phyloP scores from a whole-genome alignment of 176 grass and related monocot species.

The Eremochloa ophiuroides region DNA sequence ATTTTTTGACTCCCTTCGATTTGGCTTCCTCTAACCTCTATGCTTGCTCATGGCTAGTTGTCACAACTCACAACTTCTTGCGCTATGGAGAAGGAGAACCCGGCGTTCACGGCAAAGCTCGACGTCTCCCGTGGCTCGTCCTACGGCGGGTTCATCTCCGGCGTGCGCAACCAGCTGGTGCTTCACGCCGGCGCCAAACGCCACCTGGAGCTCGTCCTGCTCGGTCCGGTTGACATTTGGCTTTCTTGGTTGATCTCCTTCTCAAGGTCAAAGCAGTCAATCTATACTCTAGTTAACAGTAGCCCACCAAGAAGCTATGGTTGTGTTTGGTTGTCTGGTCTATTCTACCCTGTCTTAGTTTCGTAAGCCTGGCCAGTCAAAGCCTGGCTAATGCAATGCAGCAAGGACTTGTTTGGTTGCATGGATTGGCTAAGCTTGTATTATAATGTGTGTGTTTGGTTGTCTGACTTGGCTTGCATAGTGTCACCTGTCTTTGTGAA shows the following conservation, averaged over 20 bases:
- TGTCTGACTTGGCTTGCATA: too few relatives aligned
- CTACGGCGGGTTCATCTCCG: slow-evolving; percentile 12
- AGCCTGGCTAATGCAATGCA: too few relatives aligned
- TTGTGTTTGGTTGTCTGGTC: too few relatives aligned
- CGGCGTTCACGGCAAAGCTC: slow-evolving; percentile 20
- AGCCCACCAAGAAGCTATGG: slow-evolving; percentile 41
- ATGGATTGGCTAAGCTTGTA: too few relatives aligned
- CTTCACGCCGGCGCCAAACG: slow-evolving; percentile 18
- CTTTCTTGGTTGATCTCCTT: slow-evolving; percentile 28
- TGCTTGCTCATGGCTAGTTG: neutral
- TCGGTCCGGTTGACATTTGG: slow-evolving; percentile 67
- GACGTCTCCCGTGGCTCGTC: neutral
- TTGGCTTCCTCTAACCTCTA: neutral
- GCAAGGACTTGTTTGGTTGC: too few relatives aligned
- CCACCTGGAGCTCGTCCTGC: slow-evolving; percentile 33
- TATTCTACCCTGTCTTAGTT: too few relatives aligned
- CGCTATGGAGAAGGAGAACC: neutral
- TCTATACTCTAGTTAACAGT: slow-evolving; percentile 48
- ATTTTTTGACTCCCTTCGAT: neutral
- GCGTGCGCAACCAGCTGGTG: slow-evolving; percentile 27
- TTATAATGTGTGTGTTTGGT: too few relatives aligned
- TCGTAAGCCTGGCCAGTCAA: too few relatives aligned
- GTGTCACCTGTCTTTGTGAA: too few relatives aligned
- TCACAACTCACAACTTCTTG: neutral
- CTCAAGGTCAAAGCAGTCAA: slow-evolving; percentile 24